Conservation (phyloP, 2,329 filamentous ascomycete species). For the Aspergillus sergii region DNA sequence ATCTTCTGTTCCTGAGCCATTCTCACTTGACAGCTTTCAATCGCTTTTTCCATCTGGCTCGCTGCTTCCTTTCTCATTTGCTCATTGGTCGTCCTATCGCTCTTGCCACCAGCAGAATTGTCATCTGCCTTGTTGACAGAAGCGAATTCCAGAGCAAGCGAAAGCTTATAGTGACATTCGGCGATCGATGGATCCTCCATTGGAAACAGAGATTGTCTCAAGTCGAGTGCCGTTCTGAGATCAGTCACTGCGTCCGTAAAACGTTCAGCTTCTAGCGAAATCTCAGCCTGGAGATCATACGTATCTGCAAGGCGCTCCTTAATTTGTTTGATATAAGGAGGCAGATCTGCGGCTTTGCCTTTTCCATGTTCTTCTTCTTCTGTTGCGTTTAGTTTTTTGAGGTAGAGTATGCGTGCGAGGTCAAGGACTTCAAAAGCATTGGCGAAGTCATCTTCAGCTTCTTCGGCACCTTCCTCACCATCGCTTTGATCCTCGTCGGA, state of each 20-base stretch:
- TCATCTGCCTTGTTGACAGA: slow-evolving; percentile 63
- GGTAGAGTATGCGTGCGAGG: slow-evolving; percentile 61
- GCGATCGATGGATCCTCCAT: slow-evolving; percentile 83
- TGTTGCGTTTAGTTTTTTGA: slow-evolving; percentile 56
- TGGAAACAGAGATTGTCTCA: slow-evolving; percentile 78
- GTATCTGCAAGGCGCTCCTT: slow-evolving; percentile 90
- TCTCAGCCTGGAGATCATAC: slow-evolving; percentile 91
- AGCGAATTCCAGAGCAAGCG: slow-evolving; percentile 90
- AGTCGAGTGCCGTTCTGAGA: slow-evolving; percentile 72
- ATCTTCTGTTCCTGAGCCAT: slow-evolving; percentile 56
- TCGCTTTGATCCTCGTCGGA: slow-evolving; percentile 49
- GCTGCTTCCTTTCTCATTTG: slow-evolving; percentile 60
- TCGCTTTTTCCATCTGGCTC: slow-evolving; percentile 62
- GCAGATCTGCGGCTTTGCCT: slow-evolving; percentile 49
- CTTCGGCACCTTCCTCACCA: slow-evolving; percentile 55
- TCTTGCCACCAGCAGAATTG: slow-evolving; percentile 39
- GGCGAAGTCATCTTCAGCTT: slow-evolving; percentile 66
- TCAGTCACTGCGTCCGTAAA: slow-evolving; percentile 88
- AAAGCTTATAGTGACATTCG: slow-evolving; percentile 95
- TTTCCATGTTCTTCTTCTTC: slow-evolving; percentile 51
- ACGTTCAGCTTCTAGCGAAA: slow-evolving; percentile 94
- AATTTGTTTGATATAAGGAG: slow-evolving; percentile 58
- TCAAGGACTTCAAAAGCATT: slow-evolving; percentile 67
- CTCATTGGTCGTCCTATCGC: slow-evolving; percentile 50
- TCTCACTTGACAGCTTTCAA: slow-evolving; percentile 59